These are phyloP conservation scores for Crithidia brevicula DNA, from an alignment of 208 protist genomes.

Conservation along the genomic window DNA sequence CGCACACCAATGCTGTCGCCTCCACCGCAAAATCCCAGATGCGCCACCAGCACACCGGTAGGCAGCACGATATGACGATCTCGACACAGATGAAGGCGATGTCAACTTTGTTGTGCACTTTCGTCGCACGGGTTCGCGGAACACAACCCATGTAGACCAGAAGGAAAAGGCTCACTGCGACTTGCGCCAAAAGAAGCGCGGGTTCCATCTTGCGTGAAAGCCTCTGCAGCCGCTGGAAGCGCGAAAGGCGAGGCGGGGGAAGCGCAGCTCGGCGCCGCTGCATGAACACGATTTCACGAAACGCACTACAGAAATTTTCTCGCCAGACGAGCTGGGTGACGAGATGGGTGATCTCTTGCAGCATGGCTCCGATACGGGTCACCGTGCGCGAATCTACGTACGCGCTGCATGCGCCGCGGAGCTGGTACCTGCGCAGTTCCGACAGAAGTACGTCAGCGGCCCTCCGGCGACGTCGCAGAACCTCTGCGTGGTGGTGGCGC, in stretches of 20 bases:
- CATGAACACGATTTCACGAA: slow-evolving; percentile 58
- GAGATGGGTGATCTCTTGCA: slow-evolving; percentile 37
- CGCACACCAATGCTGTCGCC: slow-evolving; percentile 51
- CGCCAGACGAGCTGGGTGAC: slow-evolving; percentile 76
- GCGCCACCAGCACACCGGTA: slow-evolving; percentile 48
- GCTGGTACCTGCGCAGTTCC: slow-evolving; percentile 11
- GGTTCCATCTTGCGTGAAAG: slow-evolving; percentile 17
- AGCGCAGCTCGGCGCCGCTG: slow-evolving; percentile 22
- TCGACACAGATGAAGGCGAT: slow-evolving; percentile 54
- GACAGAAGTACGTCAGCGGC: slow-evolving; percentile 22
- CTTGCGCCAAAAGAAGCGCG: slow-evolving; percentile 52
- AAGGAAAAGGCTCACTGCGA: slow-evolving; percentile 50
- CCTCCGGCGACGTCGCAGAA: not conserved
- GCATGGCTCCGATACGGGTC: slow-evolving; percentile 25
- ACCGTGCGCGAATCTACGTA: slow-evolving; percentile 21
- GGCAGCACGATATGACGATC: slow-evolving; percentile 34
- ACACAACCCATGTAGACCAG: slow-evolving; percentile 66
- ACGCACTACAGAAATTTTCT: slow-evolving; percentile 78
- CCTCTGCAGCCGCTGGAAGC: slow-evolving; percentile 24
- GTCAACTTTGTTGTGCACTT: slow-evolving; percentile 53
- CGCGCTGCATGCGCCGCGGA: slow-evolving; percentile 1
- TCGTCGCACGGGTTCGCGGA: slow-evolving; percentile 31
- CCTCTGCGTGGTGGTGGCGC: slow-evolving; percentile 2
- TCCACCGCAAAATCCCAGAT: slow-evolving; percentile 53
- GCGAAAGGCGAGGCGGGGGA: slow-evolving; percentile 3